Evolutionary conservation across 1,284 basidiomycete species (phyloP).

Genomic region (Xerocomus cyaneibrunnescens): DNA sequence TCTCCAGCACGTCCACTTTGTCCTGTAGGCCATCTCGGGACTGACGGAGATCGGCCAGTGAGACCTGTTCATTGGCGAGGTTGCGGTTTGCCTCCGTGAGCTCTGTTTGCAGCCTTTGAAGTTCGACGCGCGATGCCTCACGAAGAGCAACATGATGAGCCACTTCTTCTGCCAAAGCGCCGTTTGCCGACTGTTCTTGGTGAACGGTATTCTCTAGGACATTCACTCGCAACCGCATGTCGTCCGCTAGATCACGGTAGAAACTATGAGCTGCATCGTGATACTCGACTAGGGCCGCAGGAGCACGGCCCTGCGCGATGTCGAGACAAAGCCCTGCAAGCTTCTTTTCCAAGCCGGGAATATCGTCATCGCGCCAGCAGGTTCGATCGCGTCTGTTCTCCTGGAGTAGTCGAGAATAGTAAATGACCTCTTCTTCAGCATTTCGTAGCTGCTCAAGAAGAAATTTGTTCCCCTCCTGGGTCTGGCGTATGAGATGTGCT

Average conservation of each 20-base stretch:
- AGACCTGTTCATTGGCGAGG: constrained; percentile 25
- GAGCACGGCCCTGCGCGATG: constrained; percentile 17
- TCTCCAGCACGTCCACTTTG: constrained; percentile 23
- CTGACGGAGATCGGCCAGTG: constrained; percentile 15
- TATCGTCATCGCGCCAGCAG: neutral
- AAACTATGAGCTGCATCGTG: constrained; percentile 31
- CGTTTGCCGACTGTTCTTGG: constrained; percentile 34
- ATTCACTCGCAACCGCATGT: constrained; percentile 35
- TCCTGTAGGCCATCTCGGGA: constrained; percentile 35
- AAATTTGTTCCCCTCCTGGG: constrained; percentile 51
- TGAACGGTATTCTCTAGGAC: constrained; percentile 30
- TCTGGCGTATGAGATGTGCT: constrained; percentile 58
- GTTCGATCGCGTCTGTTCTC: constrained; percentile 8
- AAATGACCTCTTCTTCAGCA: constrained; percentile 40
- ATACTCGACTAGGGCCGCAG: constrained; percentile 16
- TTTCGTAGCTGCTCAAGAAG: constrained; percentile 45
- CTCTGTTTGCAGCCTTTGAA: constrained; percentile 43
- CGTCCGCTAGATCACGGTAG: constrained; percentile 36
- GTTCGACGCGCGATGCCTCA: constrained; percentile 39
- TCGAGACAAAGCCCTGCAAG: constrained; percentile 18
- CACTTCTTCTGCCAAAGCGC: constrained; percentile 41
- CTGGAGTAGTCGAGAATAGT: constrained; percentile 32
- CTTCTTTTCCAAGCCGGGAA: constrained; percentile 17
- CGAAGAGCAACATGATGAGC: constrained; percentile 39
- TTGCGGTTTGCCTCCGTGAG: constrained; percentile 28